Evolutionary conservation across 257 asterid species (phyloP).

Genomic region (Gynochthodes officinalis): DNA sequence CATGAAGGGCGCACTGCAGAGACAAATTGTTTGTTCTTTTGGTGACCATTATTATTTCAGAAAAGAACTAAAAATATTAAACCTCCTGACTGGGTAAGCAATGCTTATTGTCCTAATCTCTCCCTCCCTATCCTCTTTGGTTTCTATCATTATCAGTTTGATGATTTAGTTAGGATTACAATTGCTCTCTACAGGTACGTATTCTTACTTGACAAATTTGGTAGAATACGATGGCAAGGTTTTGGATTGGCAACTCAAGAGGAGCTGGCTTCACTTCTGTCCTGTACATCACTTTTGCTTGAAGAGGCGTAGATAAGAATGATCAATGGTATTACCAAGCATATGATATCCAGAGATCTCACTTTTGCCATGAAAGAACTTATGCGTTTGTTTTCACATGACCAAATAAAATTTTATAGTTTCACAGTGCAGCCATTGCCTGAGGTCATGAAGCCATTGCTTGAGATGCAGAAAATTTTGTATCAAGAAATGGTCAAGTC

Average conservation of each 20-base stretch:
- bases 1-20: conserved; percentile 40
- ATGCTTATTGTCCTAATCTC: conserved; percentile 1
- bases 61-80: conserved; percentile 80
- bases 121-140: not conserved
- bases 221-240: conserved; percentile 93
- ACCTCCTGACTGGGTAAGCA: conserved; percentile 79
- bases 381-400: not conserved
- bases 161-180: conserved; percentile 1
- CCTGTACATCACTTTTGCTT: conserved; percentile 66
- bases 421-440: not conserved
- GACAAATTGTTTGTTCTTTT: conserved; percentile 62
- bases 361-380: not conserved
- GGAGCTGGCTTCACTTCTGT: conserved; percentile 66
- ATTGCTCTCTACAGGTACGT: conserved; percentile 49
- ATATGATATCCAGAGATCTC: not conserved
- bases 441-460: not conserved
- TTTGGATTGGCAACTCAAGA: conserved; percentile 74
- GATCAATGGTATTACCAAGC: not conserved
- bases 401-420: not conserved
- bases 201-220: conserved; percentile 74
- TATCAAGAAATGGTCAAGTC: not conserved
- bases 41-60: conserved; percentile 90
- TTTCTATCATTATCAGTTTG: conserved; percentile 2
- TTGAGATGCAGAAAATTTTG: not conserved
- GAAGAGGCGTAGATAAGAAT: conserved; percentile 35